Evolutionary conservation across 1,284 basidiomycete species (phyloP).

Genomic region (Phenoliferia sp.): DNA sequence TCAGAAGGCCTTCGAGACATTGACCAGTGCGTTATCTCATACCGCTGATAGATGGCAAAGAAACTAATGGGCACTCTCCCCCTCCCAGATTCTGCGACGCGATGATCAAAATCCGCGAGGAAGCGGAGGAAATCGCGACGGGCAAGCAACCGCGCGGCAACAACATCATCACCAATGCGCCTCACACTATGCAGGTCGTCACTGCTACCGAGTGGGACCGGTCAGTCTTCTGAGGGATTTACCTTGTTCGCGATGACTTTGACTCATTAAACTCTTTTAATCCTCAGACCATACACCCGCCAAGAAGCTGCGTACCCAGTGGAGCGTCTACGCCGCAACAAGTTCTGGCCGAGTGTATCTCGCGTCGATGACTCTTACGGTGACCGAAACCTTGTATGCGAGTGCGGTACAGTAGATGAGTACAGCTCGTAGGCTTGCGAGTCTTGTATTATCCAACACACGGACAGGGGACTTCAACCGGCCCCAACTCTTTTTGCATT

Average conservation of each 20-base stretch:
- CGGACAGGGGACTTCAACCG: not conserved
- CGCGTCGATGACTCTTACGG: conserved; percentile 88
- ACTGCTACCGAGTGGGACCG: conserved; percentile 73
- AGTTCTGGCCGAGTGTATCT: conserved; percentile 90
- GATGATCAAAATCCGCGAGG: conserved; percentile 89
- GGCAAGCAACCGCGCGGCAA: conserved; percentile 81
- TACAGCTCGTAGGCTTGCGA: conserved; percentile 19
- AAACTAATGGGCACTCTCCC: conserved; percentile 6
- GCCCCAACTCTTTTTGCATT: not conserved
- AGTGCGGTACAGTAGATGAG: conserved; percentile 84
- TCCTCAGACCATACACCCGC: conserved; percentile 70
- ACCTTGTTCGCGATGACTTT: not conserved
- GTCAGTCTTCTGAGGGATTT: conserved; percentile 46
- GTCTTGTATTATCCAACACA: no score
- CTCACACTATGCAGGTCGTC: conserved; percentile 77
- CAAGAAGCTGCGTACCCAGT: conserved; percentile 79
- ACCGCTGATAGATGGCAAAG: not conserved
- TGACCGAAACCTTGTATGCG: conserved; percentile 66
- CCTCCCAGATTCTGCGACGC: conserved; percentile 72
- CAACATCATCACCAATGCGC: conserved; percentile 90
- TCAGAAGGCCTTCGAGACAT: conserved; percentile 86
- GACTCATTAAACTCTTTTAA: not conserved
- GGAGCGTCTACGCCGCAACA: conserved; percentile 69
- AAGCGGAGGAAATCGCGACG: conserved; percentile 78
- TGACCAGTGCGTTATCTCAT: conserved; percentile 54